phyloP scores from a whole-genome alignment of 2,329 filamentous ascomycete species.

The Aspergillus pseudotamarii region DNA sequence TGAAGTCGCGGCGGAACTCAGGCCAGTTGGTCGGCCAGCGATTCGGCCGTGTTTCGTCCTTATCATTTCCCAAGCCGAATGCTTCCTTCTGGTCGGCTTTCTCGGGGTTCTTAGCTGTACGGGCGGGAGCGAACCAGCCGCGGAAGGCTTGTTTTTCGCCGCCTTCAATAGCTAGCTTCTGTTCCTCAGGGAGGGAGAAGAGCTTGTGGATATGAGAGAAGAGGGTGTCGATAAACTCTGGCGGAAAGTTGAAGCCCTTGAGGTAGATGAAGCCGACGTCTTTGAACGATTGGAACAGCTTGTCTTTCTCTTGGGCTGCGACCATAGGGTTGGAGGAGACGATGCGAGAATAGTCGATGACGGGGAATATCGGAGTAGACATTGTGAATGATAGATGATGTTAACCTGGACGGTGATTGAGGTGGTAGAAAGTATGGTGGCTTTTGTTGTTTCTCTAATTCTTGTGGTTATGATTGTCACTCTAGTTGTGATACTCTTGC shows the following conservation, averaged over 20 bases:
- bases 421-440: neutral
- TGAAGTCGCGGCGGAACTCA: constrained; percentile 10
- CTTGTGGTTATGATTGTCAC: neutral
- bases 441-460: neutral
- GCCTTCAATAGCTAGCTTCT: constrained; percentile 5
- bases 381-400: neutral
- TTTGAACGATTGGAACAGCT: constrained; percentile 9
- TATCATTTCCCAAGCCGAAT: constrained; percentile 9
- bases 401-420: neutral
- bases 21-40: constrained; percentile 8
- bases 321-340: neutral
- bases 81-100: constrained; percentile 12
- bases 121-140: constrained; percentile 10
- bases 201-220: constrained; percentile 4
- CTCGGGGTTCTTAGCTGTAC: constrained; percentile 1
- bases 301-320: constrained; percentile 1
- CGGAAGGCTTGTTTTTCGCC: constrained; percentile 11
- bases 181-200: constrained; percentile 6
- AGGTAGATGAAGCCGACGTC: constrained; percentile 14
- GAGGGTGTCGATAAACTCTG: constrained; percentile 6
- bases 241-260: constrained; percentile 6
- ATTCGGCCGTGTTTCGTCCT: constrained; percentile 8
- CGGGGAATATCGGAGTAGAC: neutral
- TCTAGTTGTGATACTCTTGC: neutral
- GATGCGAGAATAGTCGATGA: neutral